Evolutionary conservation across 192 early-diverging fungal genomes (phyloP).

Genomic region (Coemansia sp.): DNA sequence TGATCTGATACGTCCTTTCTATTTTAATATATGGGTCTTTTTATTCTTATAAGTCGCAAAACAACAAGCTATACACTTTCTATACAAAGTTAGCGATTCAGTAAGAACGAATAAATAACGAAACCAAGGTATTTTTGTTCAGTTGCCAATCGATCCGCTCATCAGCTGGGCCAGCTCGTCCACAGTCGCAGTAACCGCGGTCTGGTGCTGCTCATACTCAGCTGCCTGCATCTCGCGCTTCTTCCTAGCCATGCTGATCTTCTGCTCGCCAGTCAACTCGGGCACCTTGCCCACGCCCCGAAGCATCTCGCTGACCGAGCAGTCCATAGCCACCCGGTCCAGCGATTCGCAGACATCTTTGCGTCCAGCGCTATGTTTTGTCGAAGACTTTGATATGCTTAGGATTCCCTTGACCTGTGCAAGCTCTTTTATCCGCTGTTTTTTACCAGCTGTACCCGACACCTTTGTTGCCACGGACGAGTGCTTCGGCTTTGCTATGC

Average conservation of each 20-base stretch:
- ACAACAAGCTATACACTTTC: too few species aligned
- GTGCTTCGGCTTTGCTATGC: background rate
- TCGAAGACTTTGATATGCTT: constrained; percentile 19
- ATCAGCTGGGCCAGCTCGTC: constrained; percentile 49
- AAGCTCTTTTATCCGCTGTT: constrained; percentile 14
- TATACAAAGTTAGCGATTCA: too few species aligned
- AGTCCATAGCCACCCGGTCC: constrained; percentile 16
- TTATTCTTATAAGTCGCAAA: too few species aligned
- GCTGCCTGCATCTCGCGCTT: constrained; percentile 28
- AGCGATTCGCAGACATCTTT: constrained; percentile 26
- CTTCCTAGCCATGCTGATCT: constrained; percentile 18
- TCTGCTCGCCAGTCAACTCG: constrained; percentile 18
- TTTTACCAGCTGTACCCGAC: background rate
- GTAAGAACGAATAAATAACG: background rate
- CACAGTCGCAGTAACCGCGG: constrained; percentile 21
- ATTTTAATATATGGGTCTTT: background rate
- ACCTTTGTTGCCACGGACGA: background rate
- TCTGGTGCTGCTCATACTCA: constrained; percentile 38
- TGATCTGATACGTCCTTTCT: constrained; percentile 7
- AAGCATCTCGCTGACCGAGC: background rate
- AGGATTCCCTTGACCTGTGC: constrained; percentile 9
- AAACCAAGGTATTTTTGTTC: background rate
- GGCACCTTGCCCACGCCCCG: constrained; percentile 24
- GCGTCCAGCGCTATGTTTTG: constrained; percentile 39
- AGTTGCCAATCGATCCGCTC: constrained; percentile 16